Evolutionary conservation across 2,329 filamentous ascomycete genomes (phyloP), one percentile per base, ranked within the genome.

Genomic region (Achaetomium macrosporum): DNA sequence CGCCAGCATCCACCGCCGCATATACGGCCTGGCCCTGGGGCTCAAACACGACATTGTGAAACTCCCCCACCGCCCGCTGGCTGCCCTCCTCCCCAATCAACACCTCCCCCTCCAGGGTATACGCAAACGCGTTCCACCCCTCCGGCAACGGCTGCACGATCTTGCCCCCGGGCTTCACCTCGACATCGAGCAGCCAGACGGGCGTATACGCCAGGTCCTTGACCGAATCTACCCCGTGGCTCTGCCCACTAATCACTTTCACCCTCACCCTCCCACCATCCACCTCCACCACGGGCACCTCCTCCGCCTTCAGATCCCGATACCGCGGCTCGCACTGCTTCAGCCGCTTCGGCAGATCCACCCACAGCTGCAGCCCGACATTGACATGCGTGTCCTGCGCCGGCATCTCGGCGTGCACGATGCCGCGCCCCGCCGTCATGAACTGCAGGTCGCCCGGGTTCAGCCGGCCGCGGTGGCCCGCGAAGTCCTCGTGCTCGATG

Each of bases 401-500:
- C 10, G 92, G 92, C 90, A 97, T 96, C 72, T 97, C 92, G 36
- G 91, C 89, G 70, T 97, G 93, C 69, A 96, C 87, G 63, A 97
- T 95, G 40, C 92, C 92, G 17, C 79, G 76, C 4, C 92, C 92
- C 1, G 92, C 92, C 0, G 92, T 96, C 93, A 97, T 97, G 77
- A 97, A 97, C 68, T 97, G 92, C 44, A 97, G 73, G 67, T 96
- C 92, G n/a, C 92, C 92, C 0, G 87, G 72, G 56, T 85, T 78
- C 61, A 97, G 89, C 3, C 87, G 93, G 53, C 92, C 93, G 46
- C 79, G 79, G 73, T 93, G 85, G 12, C 90, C 90, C 2, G 88
- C 85, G 62, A 96, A 96, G 69, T 96, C 90, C 72, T 96, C 90
- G 66, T 96, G 90, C 71, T 96, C 90, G 54, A 95, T 83, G 3